These are phyloP conservation scores for Aspergillus texensis DNA, from an alignment of 2,329 filamentous ascomycete genomes.

Conservation along the genomic window DNA sequence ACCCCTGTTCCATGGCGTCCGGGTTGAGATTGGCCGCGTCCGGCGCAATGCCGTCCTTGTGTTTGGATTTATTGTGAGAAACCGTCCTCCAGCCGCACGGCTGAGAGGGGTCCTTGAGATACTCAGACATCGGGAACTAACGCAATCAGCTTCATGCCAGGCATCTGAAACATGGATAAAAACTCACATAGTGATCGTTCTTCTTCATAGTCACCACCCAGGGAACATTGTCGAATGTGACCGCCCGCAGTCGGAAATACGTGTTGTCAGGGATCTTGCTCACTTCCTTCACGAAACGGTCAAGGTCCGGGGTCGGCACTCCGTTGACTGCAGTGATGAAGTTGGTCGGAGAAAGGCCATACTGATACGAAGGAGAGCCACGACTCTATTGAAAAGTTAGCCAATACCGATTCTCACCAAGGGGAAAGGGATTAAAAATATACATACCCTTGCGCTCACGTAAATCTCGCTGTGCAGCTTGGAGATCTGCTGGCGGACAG, in stretches of 20 bases:
- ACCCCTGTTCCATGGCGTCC: constrained; percentile 50
- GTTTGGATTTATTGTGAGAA: constrained; percentile 54
- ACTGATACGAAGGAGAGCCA: constrained; percentile 83
- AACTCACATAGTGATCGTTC: constrained; percentile 84
- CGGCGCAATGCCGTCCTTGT: constrained; percentile 35
- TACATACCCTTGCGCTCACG: constrained; percentile 72
- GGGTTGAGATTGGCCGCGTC: constrained; percentile 49
- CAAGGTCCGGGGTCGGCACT: constrained; percentile 77
- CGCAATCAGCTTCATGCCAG: constrained; percentile 11
- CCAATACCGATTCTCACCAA: neutral
- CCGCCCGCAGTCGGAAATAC: constrained; percentile 95
- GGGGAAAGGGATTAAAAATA: neutral
- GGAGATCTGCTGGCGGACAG: constrained; percentile 94
- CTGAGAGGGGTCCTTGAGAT: constrained; percentile 58
- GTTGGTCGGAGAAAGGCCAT: constrained; percentile 91
- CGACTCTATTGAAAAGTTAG: constrained; percentile 55
- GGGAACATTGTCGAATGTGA: constrained; percentile 96
- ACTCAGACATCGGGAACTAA: constrained; percentile 67
- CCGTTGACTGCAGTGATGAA: constrained; percentile 97
- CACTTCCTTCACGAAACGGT: constrained; percentile 78
- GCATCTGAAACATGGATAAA: neutral
- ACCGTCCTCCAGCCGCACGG: constrained; percentile 61
- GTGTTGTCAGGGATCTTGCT: constrained; percentile 92
- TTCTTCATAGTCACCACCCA: constrained; percentile 99
- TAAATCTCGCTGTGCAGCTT: constrained; percentile 97